Evolutionary conservation across 1,284 basidiomycete genomes (phyloP), one percentile per base, ranked within the genome.

Genomic region (Apiotrichum sp.): DNA sequence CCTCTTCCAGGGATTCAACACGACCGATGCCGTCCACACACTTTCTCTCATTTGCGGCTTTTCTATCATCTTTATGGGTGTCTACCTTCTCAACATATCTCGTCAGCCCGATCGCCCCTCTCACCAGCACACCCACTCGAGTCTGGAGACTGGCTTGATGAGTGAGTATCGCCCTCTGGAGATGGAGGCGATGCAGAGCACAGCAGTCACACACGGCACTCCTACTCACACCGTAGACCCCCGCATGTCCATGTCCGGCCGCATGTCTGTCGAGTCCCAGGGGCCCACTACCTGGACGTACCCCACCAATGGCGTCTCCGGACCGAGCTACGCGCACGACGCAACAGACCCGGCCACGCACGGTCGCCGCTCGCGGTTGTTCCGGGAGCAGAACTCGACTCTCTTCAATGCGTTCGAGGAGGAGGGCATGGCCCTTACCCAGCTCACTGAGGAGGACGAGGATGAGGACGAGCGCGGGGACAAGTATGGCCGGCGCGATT

Each of bases 1-100:
- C 64, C 83, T 98, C 59, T 98, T 98, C 82, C 88, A 90, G 79
- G 95, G 95, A 1, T 89, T 98, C 81, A 93, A 97, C 78, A 98
- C 92, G 3, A 84, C 86, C 16, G 86, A 85, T 59, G 85, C 84
- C 4, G 83, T 84, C 39, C 88, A 90, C 74, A 89, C 89, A 35
- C 70, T 92, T 45, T 93, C 91, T 2, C 84, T 96, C 42, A 79
- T 96, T 52, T 83, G 84, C 57, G 93, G 93, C 47, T 93, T 96
- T 77, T 79, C 87, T 59, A 84, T 89, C 65, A 96, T 89, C 52
- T 96, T 95, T 79, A 83, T 93, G 64, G 92, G 93, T 52, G 91
- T 95, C 13, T 89, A 93, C 73, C 82, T 95, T 38, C 83, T 95
- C 66, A 93, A 93, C 76, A 77, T 90, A 61, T 91, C 88, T 4